A percentile compares a stretch with the other conserved stretches of the same genome.
phyloP scores from a whole-genome alignment of 2,329 filamentous ascomycete species.

The Paradendryphiella salina region DNA sequence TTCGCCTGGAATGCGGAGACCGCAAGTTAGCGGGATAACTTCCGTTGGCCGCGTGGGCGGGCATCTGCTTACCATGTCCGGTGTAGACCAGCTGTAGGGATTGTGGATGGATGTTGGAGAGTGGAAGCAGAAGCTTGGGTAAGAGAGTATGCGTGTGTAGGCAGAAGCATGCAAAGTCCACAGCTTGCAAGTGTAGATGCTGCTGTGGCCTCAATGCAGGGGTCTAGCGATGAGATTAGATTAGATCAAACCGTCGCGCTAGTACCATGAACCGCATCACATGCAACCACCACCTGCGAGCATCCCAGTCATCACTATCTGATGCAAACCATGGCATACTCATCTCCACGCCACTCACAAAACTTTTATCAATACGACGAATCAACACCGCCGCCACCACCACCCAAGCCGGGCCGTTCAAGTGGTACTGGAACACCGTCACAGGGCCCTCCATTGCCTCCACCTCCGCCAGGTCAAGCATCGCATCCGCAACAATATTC shows the following conservation, averaged over 20 bases:
- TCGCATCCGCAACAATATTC: constrained; percentile 30
- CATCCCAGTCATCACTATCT: not conserved
- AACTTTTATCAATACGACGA: constrained; percentile 48
- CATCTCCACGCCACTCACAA: constrained; percentile 46
- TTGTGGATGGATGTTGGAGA: not conserved
- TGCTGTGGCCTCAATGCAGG: constrained; percentile 43
- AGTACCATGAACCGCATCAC: constrained; percentile 7
- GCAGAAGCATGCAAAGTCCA: constrained; percentile 17
- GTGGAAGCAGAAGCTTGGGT: not conserved
- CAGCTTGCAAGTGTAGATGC: constrained; percentile 30
- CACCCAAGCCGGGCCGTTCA: constrained; percentile 50
- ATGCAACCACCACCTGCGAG: constrained; percentile 4
- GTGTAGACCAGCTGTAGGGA: constrained; percentile 11
- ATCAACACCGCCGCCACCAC: constrained; percentile 54
- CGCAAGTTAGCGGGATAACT: constrained; percentile 37
- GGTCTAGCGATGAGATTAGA: constrained; percentile 40
- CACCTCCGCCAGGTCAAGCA: constrained; percentile 46
- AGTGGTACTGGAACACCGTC: constrained; percentile 49
- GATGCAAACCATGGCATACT: constrained; percentile 40
- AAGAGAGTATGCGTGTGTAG: constrained; percentile 8
- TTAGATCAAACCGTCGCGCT: constrained; percentile 30
- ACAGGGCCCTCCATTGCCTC: constrained; percentile 51
- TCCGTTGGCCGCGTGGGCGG: constrained; percentile 25
- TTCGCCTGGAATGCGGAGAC: constrained; percentile 60
- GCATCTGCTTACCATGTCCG: constrained; percentile 33